phyloP scores from a whole-genome alignment of 164 flowering plant genomes.

The Santalum album region DNA sequence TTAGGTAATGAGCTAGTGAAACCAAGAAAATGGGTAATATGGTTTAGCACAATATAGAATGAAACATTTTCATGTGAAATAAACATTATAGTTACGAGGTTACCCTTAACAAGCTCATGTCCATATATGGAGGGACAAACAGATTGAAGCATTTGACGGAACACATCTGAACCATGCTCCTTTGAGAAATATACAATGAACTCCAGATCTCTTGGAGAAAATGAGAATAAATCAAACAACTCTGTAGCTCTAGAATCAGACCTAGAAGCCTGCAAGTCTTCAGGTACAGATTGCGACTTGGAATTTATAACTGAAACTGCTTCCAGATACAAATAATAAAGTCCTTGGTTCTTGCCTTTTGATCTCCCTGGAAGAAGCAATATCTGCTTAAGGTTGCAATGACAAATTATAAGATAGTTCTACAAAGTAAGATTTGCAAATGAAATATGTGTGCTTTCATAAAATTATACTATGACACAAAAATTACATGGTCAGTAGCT shows the following conservation, averaged over 20 bases:
- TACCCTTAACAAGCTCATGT: conserved; percentile 97
- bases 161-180: conserved; percentile 78
- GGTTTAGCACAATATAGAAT: background rate
- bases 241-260: conserved; percentile 43
- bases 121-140: conserved; percentile 97
- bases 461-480: background rate
- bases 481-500: background rate
- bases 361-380: conserved; percentile 61
- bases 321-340: conserved; percentile 85
- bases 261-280: conserved; percentile 42
- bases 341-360: conserved; percentile 73
- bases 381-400: background rate
- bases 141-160: conserved; percentile 85
- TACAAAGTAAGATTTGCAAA: background rate
- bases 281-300: conserved; percentile 54
- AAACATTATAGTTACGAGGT: background rate
- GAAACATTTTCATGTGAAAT: background rate
- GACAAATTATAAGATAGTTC: background rate
- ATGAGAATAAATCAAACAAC: conserved; percentile 60
- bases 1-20: background rate
- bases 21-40: background rate
- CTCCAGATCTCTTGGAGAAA: conserved; percentile 82
- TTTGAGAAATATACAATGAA: conserved; percentile 74
- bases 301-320: conserved; percentile 79
- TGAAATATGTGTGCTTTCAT: background rate